These are phyloP conservation scores for Termitomyces sp. DNA, from an alignment of 768 basidiomycete genomes.

Conservation along the genomic window DNA sequence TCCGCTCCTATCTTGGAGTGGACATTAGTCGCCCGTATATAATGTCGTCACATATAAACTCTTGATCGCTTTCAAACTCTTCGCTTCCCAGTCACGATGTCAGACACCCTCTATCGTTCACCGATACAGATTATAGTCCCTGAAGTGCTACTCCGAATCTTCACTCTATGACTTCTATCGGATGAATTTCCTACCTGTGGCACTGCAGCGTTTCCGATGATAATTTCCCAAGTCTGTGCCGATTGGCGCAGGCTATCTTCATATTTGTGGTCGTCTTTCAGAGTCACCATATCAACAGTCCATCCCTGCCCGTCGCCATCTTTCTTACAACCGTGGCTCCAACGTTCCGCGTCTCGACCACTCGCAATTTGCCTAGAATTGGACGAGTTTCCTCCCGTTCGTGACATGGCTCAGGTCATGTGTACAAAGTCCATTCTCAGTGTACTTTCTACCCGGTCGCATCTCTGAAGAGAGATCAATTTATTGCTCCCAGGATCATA, in stretches of 20 bases:
- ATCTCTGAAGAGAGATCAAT: background rate
- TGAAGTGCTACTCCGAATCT: background rate
- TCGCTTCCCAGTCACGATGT: background rate
- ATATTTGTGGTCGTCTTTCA: background rate
- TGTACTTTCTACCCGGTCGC: background rate
- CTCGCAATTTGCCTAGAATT: background rate
- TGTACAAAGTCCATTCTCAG: background rate
- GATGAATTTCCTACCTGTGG: background rate
- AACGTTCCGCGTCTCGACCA: background rate
- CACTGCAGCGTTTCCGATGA: background rate
- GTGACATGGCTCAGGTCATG: background rate
- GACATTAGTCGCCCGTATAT: background rate
- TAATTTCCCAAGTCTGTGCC: background rate
- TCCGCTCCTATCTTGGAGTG: background rate
- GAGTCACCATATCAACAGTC: background rate
- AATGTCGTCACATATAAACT: slow-evolving; percentile 5
- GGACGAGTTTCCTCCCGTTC: background rate
- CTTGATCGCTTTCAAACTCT: background rate
- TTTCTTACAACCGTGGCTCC: background rate
- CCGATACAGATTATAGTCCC: background rate
- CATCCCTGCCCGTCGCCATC: background rate
- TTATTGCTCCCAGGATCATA: background rate
- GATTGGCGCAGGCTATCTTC: background rate
- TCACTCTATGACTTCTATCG: background rate
- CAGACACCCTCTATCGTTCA: background rate